Evolutionary conservation across 805 yeast species (phyloP), one percentile per base, ranked within the genome.

Genomic region (Wickerhamiella lipophila): DNA sequence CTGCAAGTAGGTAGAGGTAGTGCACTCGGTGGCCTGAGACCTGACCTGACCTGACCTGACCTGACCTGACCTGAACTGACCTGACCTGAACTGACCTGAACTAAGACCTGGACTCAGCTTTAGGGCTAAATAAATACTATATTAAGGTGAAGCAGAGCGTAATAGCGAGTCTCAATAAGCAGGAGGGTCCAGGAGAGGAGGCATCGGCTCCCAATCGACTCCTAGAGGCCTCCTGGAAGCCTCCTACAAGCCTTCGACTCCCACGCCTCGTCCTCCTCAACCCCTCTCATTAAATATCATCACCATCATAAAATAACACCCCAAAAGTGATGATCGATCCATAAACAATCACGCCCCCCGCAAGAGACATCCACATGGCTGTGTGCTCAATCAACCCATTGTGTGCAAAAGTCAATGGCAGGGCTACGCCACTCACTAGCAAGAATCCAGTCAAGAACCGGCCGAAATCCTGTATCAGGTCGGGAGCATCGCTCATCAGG

Each of bases 331-430:
- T 81, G 27, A 89, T 86, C 6, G 96, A 81, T 5, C 79, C 75
- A 65, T 83, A 88, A 42, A 89, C 84, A 52, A 88, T 72, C 16
- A 73, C 53, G n/a, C 97, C 97, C 13, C 97, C 98, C 11, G 71
- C 50, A 27, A 84, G 74, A 42, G 95, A 82, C 79, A 89, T 79
- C 16, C 75, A 56, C 65, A 79, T 76, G 18, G 96, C 95, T 5
- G 77, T 67, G 15, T 71, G 63, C n/a, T 79, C 76, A 52, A 89
- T 76, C 41, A 86, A 69, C 52, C 74, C 75, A 44, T 83, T 78
- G 64, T 89, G 96, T 53, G 79, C 79, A 41, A 86, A 74, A 27
- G 86, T 73, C 1, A 83, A 58, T 1, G 97, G 96, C 50, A 88
- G 68, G 3, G 77, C 74, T 13, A 85, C 64, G 3, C 94, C 96